phyloP scores from a whole-genome alignment of 2,329 filamentous ascomycete genomes.

The Penicillium sclerotiorum region DNA sequence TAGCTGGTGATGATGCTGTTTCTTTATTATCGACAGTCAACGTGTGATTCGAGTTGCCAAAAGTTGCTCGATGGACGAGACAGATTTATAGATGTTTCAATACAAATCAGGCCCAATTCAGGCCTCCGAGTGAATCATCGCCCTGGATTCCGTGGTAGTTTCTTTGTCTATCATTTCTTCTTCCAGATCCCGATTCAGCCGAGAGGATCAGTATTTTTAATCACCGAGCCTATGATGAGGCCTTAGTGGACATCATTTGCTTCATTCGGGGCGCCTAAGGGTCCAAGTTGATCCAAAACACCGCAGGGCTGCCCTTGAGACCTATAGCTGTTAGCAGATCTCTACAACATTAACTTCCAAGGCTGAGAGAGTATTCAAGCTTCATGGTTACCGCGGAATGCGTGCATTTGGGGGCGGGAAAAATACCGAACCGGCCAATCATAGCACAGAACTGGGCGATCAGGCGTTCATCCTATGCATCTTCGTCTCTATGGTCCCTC shows the following conservation, averaged over 20 bases:
- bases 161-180: not conserved
- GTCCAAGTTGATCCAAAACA: not conserved
- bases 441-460: not conserved
- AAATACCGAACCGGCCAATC: not conserved
- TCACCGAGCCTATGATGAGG: not conserved
- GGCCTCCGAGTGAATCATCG: not conserved
- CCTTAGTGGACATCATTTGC: not conserved
- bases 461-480: not conserved
- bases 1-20: not conserved
- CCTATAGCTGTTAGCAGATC: not conserved
- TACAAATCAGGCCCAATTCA: not conserved
- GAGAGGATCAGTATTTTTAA: not conserved
- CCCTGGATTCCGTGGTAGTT: not conserved
- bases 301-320: not conserved
- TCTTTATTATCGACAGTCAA: not conserved
- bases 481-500: too few species aligned
- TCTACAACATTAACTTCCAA: not conserved
- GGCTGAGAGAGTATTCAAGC: not conserved
- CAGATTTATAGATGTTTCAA: not conserved
- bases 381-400: not conserved
- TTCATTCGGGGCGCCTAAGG: not conserved
- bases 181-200: not conserved
- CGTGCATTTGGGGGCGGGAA: not conserved
- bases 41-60: not conserved
- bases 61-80: not conserved